Evolutionary conservation across 495 filamentous ascomycete species (phyloP).

Genomic region (Aspergillus kassunensis): DNA sequence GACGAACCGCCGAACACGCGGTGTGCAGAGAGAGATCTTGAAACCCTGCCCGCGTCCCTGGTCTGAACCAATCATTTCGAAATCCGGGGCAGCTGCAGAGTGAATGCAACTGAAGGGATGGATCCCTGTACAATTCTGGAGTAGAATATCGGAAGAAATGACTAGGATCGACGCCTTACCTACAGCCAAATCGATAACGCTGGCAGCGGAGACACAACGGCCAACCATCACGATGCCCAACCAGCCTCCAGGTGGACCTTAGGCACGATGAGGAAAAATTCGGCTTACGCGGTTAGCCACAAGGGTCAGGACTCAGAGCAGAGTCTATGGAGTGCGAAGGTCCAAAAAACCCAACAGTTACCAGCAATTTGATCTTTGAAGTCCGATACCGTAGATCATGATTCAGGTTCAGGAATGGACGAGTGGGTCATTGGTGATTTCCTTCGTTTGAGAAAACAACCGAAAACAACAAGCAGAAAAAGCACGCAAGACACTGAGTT

Average conservation of each 20-base stretch:
- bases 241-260: neutral
- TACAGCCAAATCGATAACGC: slow-evolving; percentile 18
- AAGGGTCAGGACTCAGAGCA: neutral
- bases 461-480: neutral
- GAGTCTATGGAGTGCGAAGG: neutral
- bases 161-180: slow-evolving; percentile 15
- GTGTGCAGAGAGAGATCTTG: neutral
- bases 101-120: neutral
- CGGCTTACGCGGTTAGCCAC: slow-evolving; percentile 6
- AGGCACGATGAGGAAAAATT: neutral
- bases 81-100: slow-evolving; percentile 2
- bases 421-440: neutral
- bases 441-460: neutral
- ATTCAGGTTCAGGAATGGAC: neutral
- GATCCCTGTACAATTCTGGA: neutral
- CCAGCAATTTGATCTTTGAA: neutral
- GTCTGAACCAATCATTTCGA: neutral
- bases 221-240: neutral
- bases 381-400: neutral
- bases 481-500: neutral
- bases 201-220: slow-evolving; percentile 14
- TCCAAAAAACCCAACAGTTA: slow-evolving; percentile 15
- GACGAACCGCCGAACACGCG: neutral
- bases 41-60: neutral
- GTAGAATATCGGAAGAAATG: neutral